A percentile compares a stretch with the other conserved stretches of the same genome.
Conservation (phyloP, 192 early-diverging fungal species). For the Coemansia sp. region DNA sequence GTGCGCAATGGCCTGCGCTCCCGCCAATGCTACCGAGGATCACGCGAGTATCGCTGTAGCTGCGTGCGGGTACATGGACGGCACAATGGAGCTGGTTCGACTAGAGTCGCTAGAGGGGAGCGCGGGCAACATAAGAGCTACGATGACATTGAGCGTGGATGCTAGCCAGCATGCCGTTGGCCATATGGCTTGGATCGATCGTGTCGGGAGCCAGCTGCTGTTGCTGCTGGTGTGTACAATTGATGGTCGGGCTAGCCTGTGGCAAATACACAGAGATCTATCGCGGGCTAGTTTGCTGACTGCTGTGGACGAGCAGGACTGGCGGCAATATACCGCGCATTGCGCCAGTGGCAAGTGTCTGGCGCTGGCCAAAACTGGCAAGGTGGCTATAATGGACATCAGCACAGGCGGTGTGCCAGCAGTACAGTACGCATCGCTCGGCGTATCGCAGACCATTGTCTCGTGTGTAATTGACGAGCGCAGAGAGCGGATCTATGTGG, state of each 20-base stretch:
- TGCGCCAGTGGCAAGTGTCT: background rate
- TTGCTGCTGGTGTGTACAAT: conserved; percentile 19
- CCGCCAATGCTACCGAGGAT: background rate
- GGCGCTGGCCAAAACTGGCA: conserved; percentile 36
- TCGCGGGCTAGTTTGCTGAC: conserved; percentile 2
- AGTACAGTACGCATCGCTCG: conserved; percentile 14
- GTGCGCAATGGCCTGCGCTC: conserved; percentile 16
- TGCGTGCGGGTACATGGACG: conserved; percentile 27
- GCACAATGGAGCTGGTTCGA: conserved; percentile 18
- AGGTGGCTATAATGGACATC: conserved; percentile 20
- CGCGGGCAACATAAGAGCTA: background rate
- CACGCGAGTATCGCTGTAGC: conserved; percentile 9
- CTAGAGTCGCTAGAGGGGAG: background rate
- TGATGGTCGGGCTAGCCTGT: conserved; percentile 29
- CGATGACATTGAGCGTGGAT: conserved; percentile 1
- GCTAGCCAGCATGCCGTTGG: background rate
- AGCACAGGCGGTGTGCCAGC: background rate
- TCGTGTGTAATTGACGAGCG: conserved; percentile 34
- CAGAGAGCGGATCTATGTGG: conserved; percentile 25
- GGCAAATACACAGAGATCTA: conserved; percentile 18
- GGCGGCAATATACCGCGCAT: conserved; percentile 38
- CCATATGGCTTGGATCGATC: conserved; percentile 27
- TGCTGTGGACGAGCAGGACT: conserved; percentile 16
- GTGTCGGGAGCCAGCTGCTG: background rate
- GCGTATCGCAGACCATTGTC: conserved; percentile 24